Conservation (phyloP, 202 grass and related monocot species). For the Musa balbisiana region DNA sequence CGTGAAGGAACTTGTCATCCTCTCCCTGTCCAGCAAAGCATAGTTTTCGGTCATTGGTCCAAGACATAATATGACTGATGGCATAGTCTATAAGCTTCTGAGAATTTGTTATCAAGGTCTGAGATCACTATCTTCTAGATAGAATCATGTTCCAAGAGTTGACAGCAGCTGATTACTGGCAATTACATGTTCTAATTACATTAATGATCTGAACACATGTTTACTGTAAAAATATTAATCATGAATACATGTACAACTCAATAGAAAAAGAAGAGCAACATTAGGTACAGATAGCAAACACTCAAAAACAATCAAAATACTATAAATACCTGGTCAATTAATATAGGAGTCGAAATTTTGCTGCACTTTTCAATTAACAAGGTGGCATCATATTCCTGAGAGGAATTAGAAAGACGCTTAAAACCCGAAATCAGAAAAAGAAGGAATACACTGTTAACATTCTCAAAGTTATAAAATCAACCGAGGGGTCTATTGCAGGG, state of each 20-base stretch:
- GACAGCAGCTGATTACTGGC: too few relatives aligned
- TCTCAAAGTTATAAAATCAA: not conserved
- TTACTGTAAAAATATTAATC: too few relatives aligned
- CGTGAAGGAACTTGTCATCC: constrained; percentile 63
- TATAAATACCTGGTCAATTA: constrained; percentile 82
- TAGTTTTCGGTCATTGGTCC: not conserved
- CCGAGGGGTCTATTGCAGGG: not conserved
- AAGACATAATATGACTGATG: too few relatives aligned
- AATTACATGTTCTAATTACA: too few relatives aligned
- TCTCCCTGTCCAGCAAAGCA: constrained; percentile 46
- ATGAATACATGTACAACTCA: too few relatives aligned
- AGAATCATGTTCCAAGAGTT: too few relatives aligned
- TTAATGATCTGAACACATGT: too few relatives aligned
- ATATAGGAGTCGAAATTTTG: constrained; percentile 51
- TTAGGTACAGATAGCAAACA: not conserved
- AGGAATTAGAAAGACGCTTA: constrained; percentile 4
- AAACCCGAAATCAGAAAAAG: not conserved
- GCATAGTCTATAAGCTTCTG: too few relatives aligned
- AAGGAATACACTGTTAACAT: not conserved
- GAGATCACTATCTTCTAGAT: too few relatives aligned
- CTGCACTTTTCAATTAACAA: constrained; percentile 57
- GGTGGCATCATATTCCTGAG: constrained; percentile 81
- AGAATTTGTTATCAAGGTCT: too few relatives aligned
- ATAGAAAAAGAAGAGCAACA: not conserved
- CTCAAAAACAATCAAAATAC: not conserved